Percentiles rank a stretch among this genome's conserved stretches.
phyloP scores from a whole-genome alignment of 495 filamentous ascomycete genomes.

The Trichoderma erinaceum region DNA sequence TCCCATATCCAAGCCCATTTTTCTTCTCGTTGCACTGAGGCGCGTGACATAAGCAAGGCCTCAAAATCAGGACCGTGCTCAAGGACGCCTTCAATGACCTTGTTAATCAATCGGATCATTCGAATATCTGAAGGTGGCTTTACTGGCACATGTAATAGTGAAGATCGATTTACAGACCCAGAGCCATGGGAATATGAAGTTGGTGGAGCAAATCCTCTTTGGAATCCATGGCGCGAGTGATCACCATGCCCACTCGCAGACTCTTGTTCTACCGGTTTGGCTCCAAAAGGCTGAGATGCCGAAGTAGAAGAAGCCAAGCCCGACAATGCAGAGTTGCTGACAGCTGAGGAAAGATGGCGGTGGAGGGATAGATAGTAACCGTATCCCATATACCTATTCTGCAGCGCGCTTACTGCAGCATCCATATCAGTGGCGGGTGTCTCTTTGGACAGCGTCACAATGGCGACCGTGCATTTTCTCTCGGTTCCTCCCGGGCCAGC shows the following conservation, averaged over 20 bases:
- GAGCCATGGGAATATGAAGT: constrained; percentile 50
- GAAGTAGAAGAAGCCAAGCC: constrained; percentile 45
- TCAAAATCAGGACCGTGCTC: constrained; percentile 85
- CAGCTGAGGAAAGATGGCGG: constrained; percentile 78
- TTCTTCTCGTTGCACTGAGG: constrained; percentile 72
- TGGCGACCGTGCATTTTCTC: constrained; percentile 71
- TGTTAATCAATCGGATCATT: constrained; percentile 79
- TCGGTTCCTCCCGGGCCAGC: constrained; percentile 47
- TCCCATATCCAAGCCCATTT: constrained; percentile 96
- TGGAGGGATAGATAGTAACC: constrained; percentile 79
- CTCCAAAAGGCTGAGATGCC: constrained; percentile 72
- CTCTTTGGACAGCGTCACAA: constrained; percentile 79
- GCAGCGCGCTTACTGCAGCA: constrained; percentile 64
- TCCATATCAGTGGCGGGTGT: constrained; percentile 84
- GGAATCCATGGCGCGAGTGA: constrained; percentile 53
- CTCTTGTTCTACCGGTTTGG: constrained; percentile 56
- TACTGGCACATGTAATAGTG: constrained; percentile 64
- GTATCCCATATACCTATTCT: constrained; percentile 81
- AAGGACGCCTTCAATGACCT: constrained; percentile 71
- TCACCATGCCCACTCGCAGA: constrained; percentile 41
- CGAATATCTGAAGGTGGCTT: constrained; percentile 71
- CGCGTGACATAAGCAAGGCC: constrained; percentile 80
- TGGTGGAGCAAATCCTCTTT: constrained; percentile 78
- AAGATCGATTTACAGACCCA: constrained; percentile 40
- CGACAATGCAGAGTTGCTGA: constrained; percentile 51